Base-by-base conservation (phyloP, 2,329 filamentous ascomycete genomes). In the Dichotomopilus funicola region DNA sequence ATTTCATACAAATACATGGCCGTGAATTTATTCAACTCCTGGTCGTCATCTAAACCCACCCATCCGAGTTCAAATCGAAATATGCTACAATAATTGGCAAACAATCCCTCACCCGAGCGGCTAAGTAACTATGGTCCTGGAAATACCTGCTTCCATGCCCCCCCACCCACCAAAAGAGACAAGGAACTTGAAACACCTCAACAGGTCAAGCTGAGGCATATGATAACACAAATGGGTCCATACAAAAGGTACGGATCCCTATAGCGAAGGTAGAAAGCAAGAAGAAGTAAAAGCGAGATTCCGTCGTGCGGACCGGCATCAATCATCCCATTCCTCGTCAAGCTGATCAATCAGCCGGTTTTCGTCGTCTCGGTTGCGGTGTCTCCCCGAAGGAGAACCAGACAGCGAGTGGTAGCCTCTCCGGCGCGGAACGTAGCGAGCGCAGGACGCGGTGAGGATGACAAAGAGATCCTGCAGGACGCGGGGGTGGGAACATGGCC, bases 241-340 rank as follows among this genome's bases (percentile, higher is more conserved):
- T 42, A 13, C 11, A 6, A n/a, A 6, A 31, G 5, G 37, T 2
- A 44, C 43, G 36, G 11, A 38, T 36, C 5, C 49, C 1, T 42
- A 13, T 13, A 19, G 13, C 46, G 8, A 52, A 13, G 43, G 9
- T 45, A 40, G 11, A 10, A 49, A 46, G 35, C 1, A 47, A 50
- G 44, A 42, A 46, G 34, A 44, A 41, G 11, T 6, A 2, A 3
- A 13, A 7, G 10, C 27, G 12, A 3, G 4, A 38, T 27, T 43
- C 27, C 27, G 44, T 36, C 5, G 43, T 34, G 13, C 40, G 34
- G 34, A 49, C 11, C 40, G 27, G 12, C 19, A 36, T 51, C 49
- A 61, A 61, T 96, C 91, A 64, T 96, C 91, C 92, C 92, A 97
- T 69, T 96, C 91, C 70, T 97, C 92, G 66, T 97, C 94, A 57